A percentile compares a stretch with the other conserved stretches of the same genome.
Evolutionary conservation across 352 stramenopile species (phyloP).

Genomic region (Phytophthora melonis): DNA sequence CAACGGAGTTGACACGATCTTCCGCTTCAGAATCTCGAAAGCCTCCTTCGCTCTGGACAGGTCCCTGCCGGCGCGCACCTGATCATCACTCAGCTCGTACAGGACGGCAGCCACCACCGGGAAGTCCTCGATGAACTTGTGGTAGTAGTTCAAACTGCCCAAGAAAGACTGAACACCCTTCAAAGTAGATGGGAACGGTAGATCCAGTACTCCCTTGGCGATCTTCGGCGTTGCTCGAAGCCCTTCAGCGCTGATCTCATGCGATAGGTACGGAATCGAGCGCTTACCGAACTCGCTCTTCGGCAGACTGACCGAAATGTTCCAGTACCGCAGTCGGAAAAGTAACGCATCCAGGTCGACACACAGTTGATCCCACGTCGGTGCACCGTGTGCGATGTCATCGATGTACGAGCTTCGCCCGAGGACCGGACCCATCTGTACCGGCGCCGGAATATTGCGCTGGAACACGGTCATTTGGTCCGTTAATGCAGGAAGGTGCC

Average conservation of each 20-base stretch:
- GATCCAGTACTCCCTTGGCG: background rate
- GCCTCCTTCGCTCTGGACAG: background rate
- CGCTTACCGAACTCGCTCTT: background rate
- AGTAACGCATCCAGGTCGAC: background rate
- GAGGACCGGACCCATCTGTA: no score
- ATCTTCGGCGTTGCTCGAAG: background rate
- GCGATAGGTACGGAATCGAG: background rate
- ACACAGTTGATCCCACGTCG: background rate
- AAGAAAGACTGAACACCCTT: background rate
- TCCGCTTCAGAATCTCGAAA: no score
- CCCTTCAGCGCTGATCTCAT: background rate
- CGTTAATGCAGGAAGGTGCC: no score
- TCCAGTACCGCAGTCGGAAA: background rate
- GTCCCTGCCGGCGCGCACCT: background rate
- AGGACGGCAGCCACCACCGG: background rate
- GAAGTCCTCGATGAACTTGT: slow-evolving; percentile 8
- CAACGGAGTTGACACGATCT: no score
- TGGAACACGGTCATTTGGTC: no score
- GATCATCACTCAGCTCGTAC: background rate
- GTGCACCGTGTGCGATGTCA: background rate
- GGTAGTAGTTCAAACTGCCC: background rate
- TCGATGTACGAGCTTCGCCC: no score
- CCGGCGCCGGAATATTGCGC: no score
- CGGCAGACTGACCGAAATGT: background rate
- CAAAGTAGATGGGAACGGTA: background rate